These are phyloP conservation scores for Cyberlindnera xylosilytica DNA, from an alignment of 805 yeast species.

Conservation along the genomic window DNA sequence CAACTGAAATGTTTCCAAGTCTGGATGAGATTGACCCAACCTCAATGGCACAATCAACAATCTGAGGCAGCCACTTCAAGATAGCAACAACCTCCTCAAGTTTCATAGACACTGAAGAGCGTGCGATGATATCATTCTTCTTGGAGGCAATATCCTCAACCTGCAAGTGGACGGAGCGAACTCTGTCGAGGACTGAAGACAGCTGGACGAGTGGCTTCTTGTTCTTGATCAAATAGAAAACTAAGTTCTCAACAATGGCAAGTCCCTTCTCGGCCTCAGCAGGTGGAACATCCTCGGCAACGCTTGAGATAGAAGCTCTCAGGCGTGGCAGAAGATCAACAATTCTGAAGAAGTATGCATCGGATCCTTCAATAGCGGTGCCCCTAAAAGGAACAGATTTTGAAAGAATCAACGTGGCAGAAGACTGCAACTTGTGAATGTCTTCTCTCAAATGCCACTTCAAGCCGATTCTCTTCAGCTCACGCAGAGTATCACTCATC, in stretches of 20 bases:
- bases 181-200: constrained; percentile 18
- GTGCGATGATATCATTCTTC: constrained; percentile 20
- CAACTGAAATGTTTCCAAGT: constrained; percentile 13
- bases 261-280: constrained; percentile 72
- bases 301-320: constrained; percentile 57
- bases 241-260: constrained; percentile 69
- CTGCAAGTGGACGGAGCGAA: constrained; percentile 20
- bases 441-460: constrained; percentile 63
- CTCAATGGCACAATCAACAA: constrained; percentile 31
- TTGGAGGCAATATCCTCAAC: constrained; percentile 24
- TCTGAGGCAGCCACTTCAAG: constrained; percentile 32
- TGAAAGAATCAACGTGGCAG: constrained; percentile 62
- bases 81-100: constrained; percentile 16
- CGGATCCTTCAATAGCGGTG: constrained; percentile 43
- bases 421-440: constrained; percentile 56
- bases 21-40: constrained; percentile 20
- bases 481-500: constrained; percentile 73
- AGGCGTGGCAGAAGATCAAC: constrained; percentile 80
- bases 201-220: constrained; percentile 44
- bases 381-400: constrained; percentile 44
- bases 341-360: constrained; percentile 57
- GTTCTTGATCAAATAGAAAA: constrained; percentile 52
- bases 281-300: constrained; percentile 72
- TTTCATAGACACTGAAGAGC: constrained; percentile 10
- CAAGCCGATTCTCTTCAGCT: constrained; percentile 73